phyloP scores from a whole-genome alignment of 768 basidiomycete species.

The Cytidiella melzeri region DNA sequence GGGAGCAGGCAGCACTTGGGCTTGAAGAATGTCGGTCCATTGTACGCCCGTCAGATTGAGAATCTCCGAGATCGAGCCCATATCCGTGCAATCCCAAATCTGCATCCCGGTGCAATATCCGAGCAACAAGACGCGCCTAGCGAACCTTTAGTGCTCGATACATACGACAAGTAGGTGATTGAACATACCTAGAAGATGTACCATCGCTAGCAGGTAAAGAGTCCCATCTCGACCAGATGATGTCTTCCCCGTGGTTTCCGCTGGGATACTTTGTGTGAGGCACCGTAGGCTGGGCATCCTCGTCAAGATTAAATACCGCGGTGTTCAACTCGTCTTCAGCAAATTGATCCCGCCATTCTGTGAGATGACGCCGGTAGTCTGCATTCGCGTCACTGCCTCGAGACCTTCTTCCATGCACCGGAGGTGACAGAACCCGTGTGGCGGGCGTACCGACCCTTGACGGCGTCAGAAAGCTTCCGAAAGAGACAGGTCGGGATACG shows the following conservation, averaged over 20 bases:
- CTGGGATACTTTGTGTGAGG: conserved; percentile 18
- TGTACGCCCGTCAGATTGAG: conserved; percentile 39
- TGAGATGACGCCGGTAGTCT: background rate
- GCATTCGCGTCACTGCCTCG: conserved; percentile 15
- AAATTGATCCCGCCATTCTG: background rate
- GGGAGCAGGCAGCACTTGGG: conserved; percentile 36
- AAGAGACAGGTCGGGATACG: conserved; percentile 43
- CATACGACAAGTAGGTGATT: background rate
- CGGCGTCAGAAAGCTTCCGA: conserved; percentile 37
- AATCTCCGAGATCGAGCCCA: conserved; percentile 45
- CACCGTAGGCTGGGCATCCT: conserved; percentile 13
- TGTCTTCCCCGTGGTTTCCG: conserved; percentile 26
- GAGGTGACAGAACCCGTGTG: conserved; percentile 9
- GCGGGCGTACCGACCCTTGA: conserved; percentile 10
- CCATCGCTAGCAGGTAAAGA: conserved; percentile 12
- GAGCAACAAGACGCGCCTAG: conserved; percentile 45
- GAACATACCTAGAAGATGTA: conserved; percentile 11
- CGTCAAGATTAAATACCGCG: conserved; percentile 23
- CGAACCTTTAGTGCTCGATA: background rate
- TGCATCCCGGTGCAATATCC: conserved; percentile 49
- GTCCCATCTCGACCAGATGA: conserved; percentile 45
- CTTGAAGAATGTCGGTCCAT: conserved; percentile 33
- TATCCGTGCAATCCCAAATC: conserved; percentile 56
- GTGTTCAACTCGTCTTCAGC: conserved; percentile 6
- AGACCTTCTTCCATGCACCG: conserved; percentile 13